Base-by-base conservation (phyloP, 2,329 filamentous ascomycete species). In the Fusarium sp. region DNA sequence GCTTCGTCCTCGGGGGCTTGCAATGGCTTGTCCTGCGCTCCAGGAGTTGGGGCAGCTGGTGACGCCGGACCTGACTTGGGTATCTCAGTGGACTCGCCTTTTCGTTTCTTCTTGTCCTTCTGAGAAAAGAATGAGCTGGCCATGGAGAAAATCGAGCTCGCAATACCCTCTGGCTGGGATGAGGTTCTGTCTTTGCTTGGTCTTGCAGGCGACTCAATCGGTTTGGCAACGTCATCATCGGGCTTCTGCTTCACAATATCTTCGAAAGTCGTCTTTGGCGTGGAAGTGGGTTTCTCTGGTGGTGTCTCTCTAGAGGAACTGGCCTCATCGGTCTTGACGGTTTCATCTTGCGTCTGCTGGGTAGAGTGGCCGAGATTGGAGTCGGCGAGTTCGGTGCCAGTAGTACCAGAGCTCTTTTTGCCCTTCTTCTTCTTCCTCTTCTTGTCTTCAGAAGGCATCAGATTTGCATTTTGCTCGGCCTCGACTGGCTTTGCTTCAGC, bases 51-150 rank as follows among this genome's bases (percentile, higher is more conserved):
- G 42, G 60, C 34, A 38, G 30, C 26, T 36, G 49, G 30, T 31
- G 40, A 26, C 9, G 62, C 36, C 11, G 46, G 30, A 42, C 46
- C 56, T 50, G 44, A 54, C 15, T 10, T 44, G 20, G 45, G 37
- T 13, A 41, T 23, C 11, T 53, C 53, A 16, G 33, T 23, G 41
- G 51, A 23, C 55, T 69, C 62, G 57, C 65, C 59, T 60, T 71
- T 70, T 61, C 67, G 53, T 60, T 71, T 70, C 40, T 74, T 73
- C 54, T 65, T 65, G 26, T 66, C 67, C 34, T 70, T 73, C 41
- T 74, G 74, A 9, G 53, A 67, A 31, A 63, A 51, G 12, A 33
- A 28, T 11, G 56, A 56, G 23, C 18, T 26, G 10, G 64, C 34
- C 41, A 49, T 51, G 8, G 53, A 67, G 26, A 63, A 51, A 7